A percentile compares a stretch with the other conserved stretches of the same genome.
These are phyloP conservation scores for Flaveria linearis DNA, from an alignment of 129 eudicot species.

Conservation along the genomic window DNA sequence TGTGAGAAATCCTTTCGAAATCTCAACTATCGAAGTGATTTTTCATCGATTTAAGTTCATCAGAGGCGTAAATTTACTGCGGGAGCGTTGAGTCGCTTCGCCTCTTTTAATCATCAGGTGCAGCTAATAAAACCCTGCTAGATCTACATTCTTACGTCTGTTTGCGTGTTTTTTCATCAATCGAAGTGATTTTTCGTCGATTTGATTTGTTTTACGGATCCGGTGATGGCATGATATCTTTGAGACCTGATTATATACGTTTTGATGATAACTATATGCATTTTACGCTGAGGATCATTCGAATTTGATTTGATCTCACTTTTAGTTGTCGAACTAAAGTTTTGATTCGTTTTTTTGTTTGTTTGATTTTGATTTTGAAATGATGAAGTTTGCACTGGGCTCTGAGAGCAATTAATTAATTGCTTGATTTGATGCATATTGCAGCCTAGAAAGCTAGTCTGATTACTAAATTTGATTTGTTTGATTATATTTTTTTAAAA, in stretches of 20 bases:
- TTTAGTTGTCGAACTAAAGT: no score
- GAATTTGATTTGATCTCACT: no score
- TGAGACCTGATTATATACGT: conserved; percentile 45
- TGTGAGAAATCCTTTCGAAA: background rate
- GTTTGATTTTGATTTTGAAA: conserved; percentile 8
- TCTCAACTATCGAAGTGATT: background rate
- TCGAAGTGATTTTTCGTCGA: background rate
- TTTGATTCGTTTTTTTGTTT: background rate
- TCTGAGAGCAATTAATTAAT: conserved; percentile 45
- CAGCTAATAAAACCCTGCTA: conserved; percentile 51
- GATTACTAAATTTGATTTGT: background rate
- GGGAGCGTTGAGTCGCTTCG: conserved; percentile 51
- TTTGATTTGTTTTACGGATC: conserved; percentile 10
- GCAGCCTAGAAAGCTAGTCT: conserved; percentile 54
- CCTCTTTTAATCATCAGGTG: conserved; percentile 35
- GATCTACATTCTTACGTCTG: background rate
- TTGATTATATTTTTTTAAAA: background rate
- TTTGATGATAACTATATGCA: conserved; percentile 45
- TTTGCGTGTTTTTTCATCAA: no score
- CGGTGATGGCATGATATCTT: conserved; percentile 52
- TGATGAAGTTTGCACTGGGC: conserved; percentile 67
- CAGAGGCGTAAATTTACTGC: conserved; percentile 34
- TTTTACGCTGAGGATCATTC: conserved; percentile 37
- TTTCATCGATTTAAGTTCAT: background rate
- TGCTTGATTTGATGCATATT: conserved; percentile 47